Evolutionary conservation across 768 basidiomycete species (phyloP).

Genomic region (Suillus spraguei): DNA sequence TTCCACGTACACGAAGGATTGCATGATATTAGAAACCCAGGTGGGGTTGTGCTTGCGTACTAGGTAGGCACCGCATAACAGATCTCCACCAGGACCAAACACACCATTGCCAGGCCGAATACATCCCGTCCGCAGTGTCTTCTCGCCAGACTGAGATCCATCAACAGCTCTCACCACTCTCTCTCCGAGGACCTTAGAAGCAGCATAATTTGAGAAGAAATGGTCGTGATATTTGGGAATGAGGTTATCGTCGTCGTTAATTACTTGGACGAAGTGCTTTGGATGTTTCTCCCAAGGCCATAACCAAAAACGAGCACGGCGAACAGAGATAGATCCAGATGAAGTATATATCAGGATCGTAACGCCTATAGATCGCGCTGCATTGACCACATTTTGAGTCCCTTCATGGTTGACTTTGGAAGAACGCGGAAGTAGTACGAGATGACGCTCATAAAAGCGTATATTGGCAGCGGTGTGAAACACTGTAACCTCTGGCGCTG

Average conservation of each 20-base stretch:
- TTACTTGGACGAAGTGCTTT: constrained; percentile 57
- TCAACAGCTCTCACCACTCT: constrained; percentile 44
- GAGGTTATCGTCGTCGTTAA: constrained; percentile 59
- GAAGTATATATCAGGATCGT: constrained; percentile 70
- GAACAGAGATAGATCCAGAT: constrained; percentile 65
- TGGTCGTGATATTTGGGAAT: constrained; percentile 57
- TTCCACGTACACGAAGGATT: constrained; percentile 75
- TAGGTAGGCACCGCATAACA: constrained; percentile 66
- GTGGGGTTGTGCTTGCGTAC: constrained; percentile 59
- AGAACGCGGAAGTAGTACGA: constrained; percentile 53
- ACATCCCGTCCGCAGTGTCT: constrained; percentile 63
- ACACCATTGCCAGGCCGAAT: constrained; percentile 80
- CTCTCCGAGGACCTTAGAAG: constrained; percentile 64
- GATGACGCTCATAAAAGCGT: constrained; percentile 71
- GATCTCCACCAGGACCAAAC: constrained; percentile 76
- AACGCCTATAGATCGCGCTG: constrained; percentile 57
- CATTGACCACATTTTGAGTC: constrained; percentile 66
- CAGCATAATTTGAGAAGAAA: constrained; percentile 81
- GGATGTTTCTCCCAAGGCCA: constrained; percentile 78
- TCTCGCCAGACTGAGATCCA: constrained; percentile 33
- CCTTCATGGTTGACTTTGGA: constrained; percentile 66
- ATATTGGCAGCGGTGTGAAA: constrained; percentile 81
- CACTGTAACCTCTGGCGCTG: constrained; percentile 50
- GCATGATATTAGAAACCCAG: constrained; percentile 59
- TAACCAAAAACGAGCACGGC: constrained; percentile 60